Percentiles rank a stretch among this genome's conserved stretches.
These are phyloP conservation scores for Coffea eugenioides DNA, from an alignment of 257 asterid species.

Conservation along the genomic window DNA sequence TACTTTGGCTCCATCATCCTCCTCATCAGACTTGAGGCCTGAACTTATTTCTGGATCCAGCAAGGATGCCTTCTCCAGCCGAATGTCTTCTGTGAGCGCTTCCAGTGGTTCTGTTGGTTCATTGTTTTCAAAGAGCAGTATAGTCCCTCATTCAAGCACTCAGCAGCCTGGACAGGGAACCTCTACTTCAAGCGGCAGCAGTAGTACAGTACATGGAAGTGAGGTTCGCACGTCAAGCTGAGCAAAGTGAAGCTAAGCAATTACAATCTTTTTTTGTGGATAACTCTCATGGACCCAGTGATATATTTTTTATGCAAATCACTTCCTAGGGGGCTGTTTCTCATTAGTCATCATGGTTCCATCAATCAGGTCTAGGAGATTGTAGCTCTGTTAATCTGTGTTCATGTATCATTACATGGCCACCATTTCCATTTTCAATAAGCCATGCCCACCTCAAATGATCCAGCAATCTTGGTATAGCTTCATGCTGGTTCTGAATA, in stretches of 20 bases:
- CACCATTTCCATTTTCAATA: constrained; percentile 39
- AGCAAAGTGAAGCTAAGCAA: constrained; percentile 20
- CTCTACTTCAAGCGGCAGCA: constrained; percentile 23
- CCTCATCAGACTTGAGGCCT: constrained; percentile 42
- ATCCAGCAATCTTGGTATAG: constrained; percentile 31
- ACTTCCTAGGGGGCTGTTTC: constrained; percentile 30
- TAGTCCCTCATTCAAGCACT: constrained; percentile 16
- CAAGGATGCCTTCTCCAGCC: constrained; percentile 28
- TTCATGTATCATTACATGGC: constrained; percentile 48
- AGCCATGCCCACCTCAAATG: constrained; percentile 30
- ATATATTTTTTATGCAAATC: constrained; percentile 42
- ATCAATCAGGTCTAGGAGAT: constrained; percentile 36
- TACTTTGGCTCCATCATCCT: constrained; percentile 60
- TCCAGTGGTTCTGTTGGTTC: constrained; percentile 32
- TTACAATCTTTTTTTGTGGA: constrained; percentile 27
- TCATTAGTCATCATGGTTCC: constrained; percentile 32
- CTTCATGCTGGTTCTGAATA: constrained; percentile 35
- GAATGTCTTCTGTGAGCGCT: constrained; percentile 30
- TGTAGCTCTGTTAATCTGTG: constrained; percentile 40
- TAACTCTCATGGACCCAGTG: constrained; percentile 20
- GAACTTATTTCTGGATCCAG: constrained; percentile 32
- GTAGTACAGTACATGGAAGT: constrained; percentile 35
- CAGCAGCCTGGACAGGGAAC: constrained; percentile 24
- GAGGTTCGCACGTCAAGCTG: constrained; percentile 57
- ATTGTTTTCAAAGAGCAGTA: constrained; percentile 17